Evolutionary conservation across 208 protist genomes (phyloP).

Genomic region (Porcisia deanei): DNA sequence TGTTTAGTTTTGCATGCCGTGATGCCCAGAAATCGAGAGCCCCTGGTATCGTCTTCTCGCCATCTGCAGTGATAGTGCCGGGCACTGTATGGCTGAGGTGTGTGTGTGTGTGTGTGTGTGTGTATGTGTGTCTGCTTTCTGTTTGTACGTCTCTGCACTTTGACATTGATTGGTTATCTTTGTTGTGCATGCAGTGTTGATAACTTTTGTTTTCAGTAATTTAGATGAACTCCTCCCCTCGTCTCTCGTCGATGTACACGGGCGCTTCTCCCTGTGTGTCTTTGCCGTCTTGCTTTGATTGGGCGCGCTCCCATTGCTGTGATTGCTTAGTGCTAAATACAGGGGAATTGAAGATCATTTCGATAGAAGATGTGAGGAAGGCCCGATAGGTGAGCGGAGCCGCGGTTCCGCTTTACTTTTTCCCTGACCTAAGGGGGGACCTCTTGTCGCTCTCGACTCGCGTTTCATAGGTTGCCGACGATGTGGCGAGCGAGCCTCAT

Average conservation of each 20-base stretch:
- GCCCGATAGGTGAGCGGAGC: background rate
- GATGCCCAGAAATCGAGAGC: too few species aligned
- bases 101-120: conserved; percentile 7
- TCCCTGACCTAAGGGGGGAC: background rate
- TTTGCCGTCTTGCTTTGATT: background rate
- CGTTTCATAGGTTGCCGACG: background rate
- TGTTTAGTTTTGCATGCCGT: background rate
- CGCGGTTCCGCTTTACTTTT: background rate
- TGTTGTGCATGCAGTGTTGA: too few species aligned
- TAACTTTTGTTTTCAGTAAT: too few species aligned
- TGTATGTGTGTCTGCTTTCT: background rate
- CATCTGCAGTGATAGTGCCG: too few species aligned
- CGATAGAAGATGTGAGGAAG: too few species aligned
- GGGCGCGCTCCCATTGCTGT: background rate
- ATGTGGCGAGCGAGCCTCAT: background rate
- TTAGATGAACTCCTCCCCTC: too few species aligned
- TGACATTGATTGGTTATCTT: too few species aligned
- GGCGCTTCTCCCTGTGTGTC: background rate
- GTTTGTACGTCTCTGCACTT: background rate
- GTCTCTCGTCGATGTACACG: too few species aligned
- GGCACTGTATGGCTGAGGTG: background rate
- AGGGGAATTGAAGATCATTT: too few species aligned
- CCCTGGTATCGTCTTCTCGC: too few species aligned
- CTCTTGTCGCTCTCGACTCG: background rate
- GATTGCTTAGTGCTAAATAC: too few species aligned